These are phyloP conservation scores for Adansonia madagascariensis DNA, from an alignment of 441 rosid genomes.

Conservation along the genomic window DNA sequence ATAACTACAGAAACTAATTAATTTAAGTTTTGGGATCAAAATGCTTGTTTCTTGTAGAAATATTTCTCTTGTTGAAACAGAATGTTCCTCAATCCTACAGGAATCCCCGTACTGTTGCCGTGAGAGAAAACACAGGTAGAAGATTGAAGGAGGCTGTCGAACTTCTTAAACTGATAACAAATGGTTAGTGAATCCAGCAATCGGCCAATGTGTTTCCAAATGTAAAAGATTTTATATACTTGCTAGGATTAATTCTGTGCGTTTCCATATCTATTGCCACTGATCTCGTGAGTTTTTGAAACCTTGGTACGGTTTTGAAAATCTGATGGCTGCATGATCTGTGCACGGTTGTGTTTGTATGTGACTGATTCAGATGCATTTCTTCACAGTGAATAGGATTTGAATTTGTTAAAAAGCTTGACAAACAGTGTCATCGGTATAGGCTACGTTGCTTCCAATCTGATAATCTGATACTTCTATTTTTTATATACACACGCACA, in stretches of 20 bases:
- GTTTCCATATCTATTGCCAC: no score
- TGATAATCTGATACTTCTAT: no score
- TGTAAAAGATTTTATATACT: neutral
- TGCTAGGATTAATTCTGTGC: no score
- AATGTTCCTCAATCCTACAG: conserved; percentile 41
- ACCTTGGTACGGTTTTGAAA: neutral
- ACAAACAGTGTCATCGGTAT: no score
- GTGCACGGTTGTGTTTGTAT: neutral
- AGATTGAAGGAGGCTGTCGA: conserved; percentile 67
- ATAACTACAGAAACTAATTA: no score
- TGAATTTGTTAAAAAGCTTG: neutral
- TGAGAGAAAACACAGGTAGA: conserved; percentile 61
- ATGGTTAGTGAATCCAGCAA: conserved; percentile 17
- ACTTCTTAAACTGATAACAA: conserved; percentile 54
- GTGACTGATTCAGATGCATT: neutral
- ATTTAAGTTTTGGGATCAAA: no score
- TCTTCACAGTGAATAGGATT: neutral
- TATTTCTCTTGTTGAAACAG: neutral
- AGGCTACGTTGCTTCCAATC: no score
- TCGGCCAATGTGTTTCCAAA: neutral
- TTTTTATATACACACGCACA: no score
- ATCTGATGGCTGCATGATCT: neutral
- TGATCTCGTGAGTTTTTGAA: neutral
- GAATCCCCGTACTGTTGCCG: conserved; percentile 41
- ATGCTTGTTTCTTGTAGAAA: neutral